phyloP scores from a whole-genome alignment of 1,139 yeast genomes.

The Sugiyamaella sp. region DNA sequence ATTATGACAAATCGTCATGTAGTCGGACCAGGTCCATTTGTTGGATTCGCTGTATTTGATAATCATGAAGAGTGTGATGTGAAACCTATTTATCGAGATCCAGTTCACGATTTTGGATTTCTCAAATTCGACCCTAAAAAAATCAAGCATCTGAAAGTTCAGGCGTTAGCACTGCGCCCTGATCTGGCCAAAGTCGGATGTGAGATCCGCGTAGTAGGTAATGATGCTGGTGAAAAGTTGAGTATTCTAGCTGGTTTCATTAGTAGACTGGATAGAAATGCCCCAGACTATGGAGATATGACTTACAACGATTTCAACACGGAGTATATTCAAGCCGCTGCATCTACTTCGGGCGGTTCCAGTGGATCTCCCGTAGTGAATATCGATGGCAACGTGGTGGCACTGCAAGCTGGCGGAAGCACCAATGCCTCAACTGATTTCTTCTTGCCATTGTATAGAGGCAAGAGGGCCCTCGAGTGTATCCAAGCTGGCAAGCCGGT shows the following conservation, averaged over 20 bases:
- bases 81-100: conserved; percentile 56
- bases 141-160: conserved; percentile 73
- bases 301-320: conserved; percentile 96
- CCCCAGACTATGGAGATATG: conserved; percentile 89
- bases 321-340: conserved; percentile 95
- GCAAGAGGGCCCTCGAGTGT: conserved; percentile 76
- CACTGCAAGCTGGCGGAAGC: conserved; percentile 93
- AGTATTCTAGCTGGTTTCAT: conserved; percentile 89
- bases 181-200: conserved; percentile 86
- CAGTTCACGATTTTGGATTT: conserved; percentile 89
- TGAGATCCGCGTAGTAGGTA: conserved; percentile 92
- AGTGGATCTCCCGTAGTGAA: conserved; percentile 95
- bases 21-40: conserved; percentile 92
- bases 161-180: conserved; percentile 70
- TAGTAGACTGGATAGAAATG: conserved; percentile 87
- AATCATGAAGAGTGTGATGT: conserved; percentile 94
- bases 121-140: conserved; percentile 71
- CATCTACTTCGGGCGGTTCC: conserved; percentile 93
- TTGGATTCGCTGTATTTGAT: conserved; percentile 88
- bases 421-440: conserved; percentile 92
- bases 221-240: conserved; percentile 93
- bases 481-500: conserved; percentile 61
- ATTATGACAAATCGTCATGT: conserved; percentile 92
- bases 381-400: conserved; percentile 84
- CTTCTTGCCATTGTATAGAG: conserved; percentile 84